Percentiles rank a stretch among this genome's conserved stretches.
phyloP scores from a whole-genome alignment of 257 asterid species.

The Anisodus tanguticus region DNA sequence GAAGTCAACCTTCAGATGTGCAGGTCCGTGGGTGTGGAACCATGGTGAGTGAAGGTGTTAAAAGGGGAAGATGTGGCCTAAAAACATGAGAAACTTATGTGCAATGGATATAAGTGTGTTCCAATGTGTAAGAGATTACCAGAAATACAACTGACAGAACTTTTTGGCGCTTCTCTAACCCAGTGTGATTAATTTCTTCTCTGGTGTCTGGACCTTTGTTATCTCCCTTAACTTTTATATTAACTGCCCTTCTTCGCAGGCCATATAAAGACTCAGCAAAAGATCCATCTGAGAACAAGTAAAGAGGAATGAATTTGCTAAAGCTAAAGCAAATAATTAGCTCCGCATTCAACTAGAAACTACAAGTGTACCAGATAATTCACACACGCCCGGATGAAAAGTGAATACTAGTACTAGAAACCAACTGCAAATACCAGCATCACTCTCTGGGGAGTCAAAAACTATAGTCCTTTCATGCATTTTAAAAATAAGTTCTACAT shows the following conservation, averaged over 20 bases:
- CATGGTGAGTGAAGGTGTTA: not conserved
- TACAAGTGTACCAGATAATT: not conserved
- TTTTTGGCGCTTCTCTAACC: constrained; percentile 78
- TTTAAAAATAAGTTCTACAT: not conserved
- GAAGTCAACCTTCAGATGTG: not conserved
- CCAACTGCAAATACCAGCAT: not conserved
- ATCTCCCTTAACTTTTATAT: constrained; percentile 52
- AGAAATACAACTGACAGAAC: constrained; percentile 85
- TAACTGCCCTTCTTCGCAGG: constrained; percentile 78
- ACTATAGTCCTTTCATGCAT: not conserved
- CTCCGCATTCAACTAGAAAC: not conserved
- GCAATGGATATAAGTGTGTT: not conserved
- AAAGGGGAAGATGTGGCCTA: constrained; percentile 6
- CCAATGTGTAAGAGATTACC: constrained; percentile 46
- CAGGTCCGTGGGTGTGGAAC: not conserved
- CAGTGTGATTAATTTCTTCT: constrained; percentile 62
- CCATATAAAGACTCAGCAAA: constrained; percentile 96
- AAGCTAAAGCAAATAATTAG: constrained; percentile 10
- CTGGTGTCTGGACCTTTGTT: constrained; percentile 39
- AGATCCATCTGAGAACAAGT: constrained; percentile 70
- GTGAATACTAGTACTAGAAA: too few species aligned
- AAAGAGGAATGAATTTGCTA: constrained; percentile 10
- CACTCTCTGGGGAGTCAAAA: constrained; percentile 20
- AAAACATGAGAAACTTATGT: not conserved
- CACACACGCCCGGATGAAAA: not conserved